Evolutionary conservation across 1,284 basidiomycete species (phyloP), one percentile per base, ranked within the genome.

Genomic region (Fistulina hepatica): DNA sequence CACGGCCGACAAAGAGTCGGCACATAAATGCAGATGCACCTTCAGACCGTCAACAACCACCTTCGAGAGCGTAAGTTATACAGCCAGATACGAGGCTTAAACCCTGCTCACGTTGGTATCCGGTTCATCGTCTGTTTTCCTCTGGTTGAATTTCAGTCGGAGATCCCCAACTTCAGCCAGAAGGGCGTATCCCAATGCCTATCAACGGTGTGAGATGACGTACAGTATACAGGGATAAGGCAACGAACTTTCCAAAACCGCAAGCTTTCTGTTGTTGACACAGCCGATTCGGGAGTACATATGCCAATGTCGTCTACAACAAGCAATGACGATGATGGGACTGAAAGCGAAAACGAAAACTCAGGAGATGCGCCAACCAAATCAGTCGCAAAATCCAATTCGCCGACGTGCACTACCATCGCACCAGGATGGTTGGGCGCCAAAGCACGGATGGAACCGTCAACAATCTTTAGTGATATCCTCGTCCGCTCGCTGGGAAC

Each of bases 401-500:
- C 73, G 17, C 71, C 76, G n/a, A 90, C 48, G 41, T 82, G 69
- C 2, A 81, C 40, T 2, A 84, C 71, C 5, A 84, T 43, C 0
- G 76, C 74, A 11, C 88, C 86, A 2, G 69, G 63, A 48, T 80
- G 60, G 0, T 54, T 69, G 3, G 73, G 71, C 1, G 79, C 71
- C n/a, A 73, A 61, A 2, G 73, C 45, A 34, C 77, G 75, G 16
- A 84, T 49, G 0, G 85, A 84, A 6, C 75, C 72, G 47, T 91
- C 80, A n/a, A 64, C 46, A n/a, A 90, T 48, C 38, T 68, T 71
- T 13, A 92, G 43, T 5, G 65, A 62, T 20, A 97, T 61, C 5
- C 68, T 64, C 2, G 91, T 95, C 21, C 85, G 64, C 54, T 97
- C 93, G 44, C 76, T 92, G 0, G 94, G 94, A 15, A 91, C 77